phyloP scores from a whole-genome alignment of 2,329 filamentous ascomycete species.

The Colletotrichum sp. region DNA sequence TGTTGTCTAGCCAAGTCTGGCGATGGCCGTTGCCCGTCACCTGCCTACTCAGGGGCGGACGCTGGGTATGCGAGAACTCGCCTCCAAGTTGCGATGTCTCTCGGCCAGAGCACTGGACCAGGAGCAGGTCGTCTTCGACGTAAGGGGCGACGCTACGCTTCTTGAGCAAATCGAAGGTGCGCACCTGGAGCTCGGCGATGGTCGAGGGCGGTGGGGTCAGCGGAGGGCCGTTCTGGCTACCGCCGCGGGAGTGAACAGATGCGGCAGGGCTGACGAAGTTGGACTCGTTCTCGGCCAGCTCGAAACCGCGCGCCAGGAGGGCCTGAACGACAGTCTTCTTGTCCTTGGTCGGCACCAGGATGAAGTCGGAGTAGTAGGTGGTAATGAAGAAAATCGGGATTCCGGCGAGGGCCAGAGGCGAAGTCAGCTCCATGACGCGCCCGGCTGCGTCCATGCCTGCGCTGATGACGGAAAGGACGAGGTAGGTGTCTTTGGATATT shows the following conservation, averaged over 20 bases:
- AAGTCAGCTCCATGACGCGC: constrained; percentile 89
- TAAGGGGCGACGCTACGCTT: constrained; percentile 76
- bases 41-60: constrained; percentile 38
- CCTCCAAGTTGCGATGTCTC: constrained; percentile 47
- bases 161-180: constrained; percentile 85
- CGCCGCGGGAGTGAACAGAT: constrained; percentile 38
- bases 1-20: constrained; percentile 59
- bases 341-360: constrained; percentile 82
- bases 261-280: constrained; percentile 65
- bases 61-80: constrained; percentile 37
- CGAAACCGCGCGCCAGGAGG: constrained; percentile 80
- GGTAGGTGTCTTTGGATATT: constrained; percentile 83
- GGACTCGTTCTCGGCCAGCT: constrained; percentile 76
- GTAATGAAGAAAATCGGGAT: constrained; percentile 99
- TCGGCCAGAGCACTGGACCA: constrained; percentile 82
- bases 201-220: constrained; percentile 79
- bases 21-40: constrained; percentile 40
- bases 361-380: constrained; percentile 97
- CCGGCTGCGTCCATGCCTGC: constrained; percentile 91
- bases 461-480: constrained; percentile 88
- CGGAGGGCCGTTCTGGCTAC: constrained; percentile 53
- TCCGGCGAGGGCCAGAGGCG: constrained; percentile 86
- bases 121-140: constrained; percentile 70
- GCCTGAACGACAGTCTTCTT: constrained; percentile 77
- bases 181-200: constrained; percentile 78